These are phyloP conservation scores for Leccinum rimulosum DNA, from an alignment of 768 basidiomycete species.

Conservation along the genomic window DNA sequence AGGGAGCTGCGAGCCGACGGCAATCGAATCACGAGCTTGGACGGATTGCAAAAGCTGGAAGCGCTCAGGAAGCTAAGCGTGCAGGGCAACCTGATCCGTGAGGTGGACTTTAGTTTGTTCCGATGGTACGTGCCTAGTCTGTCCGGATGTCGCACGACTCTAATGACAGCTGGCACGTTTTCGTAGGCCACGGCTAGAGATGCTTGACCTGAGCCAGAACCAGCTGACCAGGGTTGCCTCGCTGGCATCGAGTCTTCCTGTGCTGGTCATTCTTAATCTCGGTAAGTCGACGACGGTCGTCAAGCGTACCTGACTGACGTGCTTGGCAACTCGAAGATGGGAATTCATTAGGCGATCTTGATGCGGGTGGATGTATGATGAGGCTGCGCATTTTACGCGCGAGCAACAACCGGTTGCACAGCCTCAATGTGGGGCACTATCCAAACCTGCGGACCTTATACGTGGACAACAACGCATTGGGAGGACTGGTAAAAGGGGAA, in stretches of 20 bases:
- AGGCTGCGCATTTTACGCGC: conserved; percentile 81
- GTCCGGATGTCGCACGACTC: conserved; percentile 8
- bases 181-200: conserved; percentile 62
- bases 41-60: conserved; percentile 78
- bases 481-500: conserved; percentile 49
- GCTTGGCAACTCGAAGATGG: conserved; percentile 50
- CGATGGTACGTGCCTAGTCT: conserved; percentile 53
- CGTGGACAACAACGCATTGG: conserved; percentile 79
- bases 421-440: conserved; percentile 61
- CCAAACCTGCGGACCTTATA: conserved; percentile 85
- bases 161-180: conserved; percentile 11
- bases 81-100: conserved; percentile 66
- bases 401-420: conserved; percentile 74
- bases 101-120: conserved; percentile 56
- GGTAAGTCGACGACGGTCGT: conserved; percentile 53
- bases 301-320: conserved; percentile 17
- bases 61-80: conserved; percentile 82
- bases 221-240: conserved; percentile 56
- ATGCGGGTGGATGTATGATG: conserved; percentile 53
- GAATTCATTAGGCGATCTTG: conserved; percentile 61
- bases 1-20: conserved; percentile 89
- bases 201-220: conserved; percentile 81
- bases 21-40: conserved; percentile 71
- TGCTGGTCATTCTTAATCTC: conserved; percentile 72
- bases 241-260: conserved; percentile 53